phyloP scores from a whole-genome alignment of 345 rosid genomes.

The Erodium maritimum region DNA sequence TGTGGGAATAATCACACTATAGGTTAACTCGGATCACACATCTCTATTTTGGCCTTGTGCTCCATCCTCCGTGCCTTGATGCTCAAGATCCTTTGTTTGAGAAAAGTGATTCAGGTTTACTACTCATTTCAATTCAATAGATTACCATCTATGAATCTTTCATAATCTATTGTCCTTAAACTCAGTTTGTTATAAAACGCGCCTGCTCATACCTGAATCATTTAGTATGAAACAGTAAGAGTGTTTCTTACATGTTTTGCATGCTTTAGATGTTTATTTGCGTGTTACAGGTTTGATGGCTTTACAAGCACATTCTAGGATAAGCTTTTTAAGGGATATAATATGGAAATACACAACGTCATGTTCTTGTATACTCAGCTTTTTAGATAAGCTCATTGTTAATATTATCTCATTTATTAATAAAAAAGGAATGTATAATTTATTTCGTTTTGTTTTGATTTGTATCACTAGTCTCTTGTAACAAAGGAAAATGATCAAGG shows the following conservation, averaged over 20 bases:
- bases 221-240: neutral
- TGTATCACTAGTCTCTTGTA: neutral
- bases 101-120: neutral
- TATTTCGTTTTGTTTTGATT: neutral
- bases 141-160: no score
- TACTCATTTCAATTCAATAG: no score
- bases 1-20: neutral
- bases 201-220: neutral
- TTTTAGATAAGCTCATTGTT: constrained; percentile 39
- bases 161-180: neutral
- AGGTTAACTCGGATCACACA: neutral
- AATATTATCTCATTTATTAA: no score
- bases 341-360: constrained; percentile 92
- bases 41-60: neutral
- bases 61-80: neutral
- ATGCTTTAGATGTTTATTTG: constrained; percentile 6
- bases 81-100: neutral
- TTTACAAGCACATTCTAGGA: constrained; percentile 98
- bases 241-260: neutral
- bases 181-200: neutral
- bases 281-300: constrained; percentile 71
- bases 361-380: constrained; percentile 76
- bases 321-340: constrained; percentile 79
- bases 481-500: neutral
- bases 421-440: no score